Base-by-base conservation (phyloP, 768 basidiomycete genomes). In the Pleurotus eryngii region DNA sequence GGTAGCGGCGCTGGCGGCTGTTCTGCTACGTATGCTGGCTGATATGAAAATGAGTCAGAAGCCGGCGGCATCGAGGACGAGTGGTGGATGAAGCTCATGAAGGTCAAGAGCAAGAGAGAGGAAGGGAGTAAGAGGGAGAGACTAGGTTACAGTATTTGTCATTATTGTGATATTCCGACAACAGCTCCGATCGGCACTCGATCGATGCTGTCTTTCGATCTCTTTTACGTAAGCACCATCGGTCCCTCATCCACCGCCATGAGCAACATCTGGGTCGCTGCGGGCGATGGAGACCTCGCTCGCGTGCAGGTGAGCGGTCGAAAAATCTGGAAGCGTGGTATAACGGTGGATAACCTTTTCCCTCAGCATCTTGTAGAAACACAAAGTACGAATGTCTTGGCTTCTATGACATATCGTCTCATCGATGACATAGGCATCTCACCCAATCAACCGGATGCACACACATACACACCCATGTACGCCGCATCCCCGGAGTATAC, bases 201-300 rank as follows among this genome's bases (percentile, higher is more conserved):
- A 59, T 59, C 51, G 49, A 53, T 35, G 26, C 42, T 45, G n/a
- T 35, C 30, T 35, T 35, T 53, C 47, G 47, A 51, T 39, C 47
- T 51, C 30, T 35, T 35, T 35, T 35, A 35, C 30, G 27, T 35
- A 55, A 42, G 15, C 42, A 27, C 39, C 38, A 11, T 35, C 30
- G 30, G 30, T 35, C 30, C 30, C 11, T 35, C 30, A 35, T 35
- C 15, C 14, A 14, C 15, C 3, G 38, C 45, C 5, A 54, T 37
- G 53, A 49, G 22, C n/a, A 58, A 54, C 51, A 87, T 97, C 46
- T 97, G 95, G 95, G 83, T 97, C 37, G 95, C 95, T 46, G 91
- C 95, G 0, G 89, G 85, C 46, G 95, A 97, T 66, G 95, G 95
- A 43, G 90, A 97, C 73, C 70, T 95, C 35, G 72, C 72, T n/a